These are phyloP conservation scores for Daldinia caldariorum DNA, from an alignment of 495 filamentous ascomycete species.

Conservation along the genomic window DNA sequence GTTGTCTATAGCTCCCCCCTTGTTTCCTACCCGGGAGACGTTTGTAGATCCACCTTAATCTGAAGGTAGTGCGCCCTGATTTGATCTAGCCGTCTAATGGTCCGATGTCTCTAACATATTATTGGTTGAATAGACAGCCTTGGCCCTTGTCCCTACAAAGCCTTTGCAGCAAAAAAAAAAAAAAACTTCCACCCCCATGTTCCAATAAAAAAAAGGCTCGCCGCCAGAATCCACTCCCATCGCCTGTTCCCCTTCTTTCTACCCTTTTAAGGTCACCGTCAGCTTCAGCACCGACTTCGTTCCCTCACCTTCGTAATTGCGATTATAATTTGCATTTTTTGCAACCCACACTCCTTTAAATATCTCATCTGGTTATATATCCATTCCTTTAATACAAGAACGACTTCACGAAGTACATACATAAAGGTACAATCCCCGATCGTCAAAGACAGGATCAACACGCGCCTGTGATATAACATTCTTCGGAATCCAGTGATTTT, in stretches of 20 bases:
- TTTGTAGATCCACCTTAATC: slow-evolving; percentile 44
- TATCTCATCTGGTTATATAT: slow-evolving; percentile 5
- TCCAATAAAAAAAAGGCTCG: slow-evolving; percentile 37
- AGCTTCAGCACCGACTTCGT: slow-evolving; percentile 26
- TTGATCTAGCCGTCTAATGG: slow-evolving; percentile 10
- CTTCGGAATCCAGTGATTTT: slow-evolving; percentile 1
- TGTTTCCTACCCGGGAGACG: slow-evolving; percentile 40
- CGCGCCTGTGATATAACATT: neutral
- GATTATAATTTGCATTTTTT: slow-evolving; percentile 32
- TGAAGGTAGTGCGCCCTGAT: slow-evolving; percentile 28
- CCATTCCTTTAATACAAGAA: slow-evolving; percentile 28
- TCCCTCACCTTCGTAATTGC: slow-evolving; percentile 31
- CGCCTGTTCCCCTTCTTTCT: slow-evolving; percentile 20
- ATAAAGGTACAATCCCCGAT: neutral
- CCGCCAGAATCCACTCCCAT: slow-evolving; percentile 27
- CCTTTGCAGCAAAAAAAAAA: slow-evolving; percentile 1
- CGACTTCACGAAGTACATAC: slow-evolving; percentile 7
- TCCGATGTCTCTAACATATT: slow-evolving; percentile 8
- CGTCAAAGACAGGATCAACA: neutral
- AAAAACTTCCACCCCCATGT: slow-evolving; percentile 40
- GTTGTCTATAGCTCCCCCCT: slow-evolving; percentile 24
- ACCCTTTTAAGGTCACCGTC: slow-evolving; percentile 26
- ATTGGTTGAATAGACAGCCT: slow-evolving; percentile 23
- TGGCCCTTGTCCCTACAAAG: neutral
- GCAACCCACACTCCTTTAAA: slow-evolving; percentile 47